Conservation (phyloP, 129 eudicot species). For the Oenanthe sinensis region DNA sequence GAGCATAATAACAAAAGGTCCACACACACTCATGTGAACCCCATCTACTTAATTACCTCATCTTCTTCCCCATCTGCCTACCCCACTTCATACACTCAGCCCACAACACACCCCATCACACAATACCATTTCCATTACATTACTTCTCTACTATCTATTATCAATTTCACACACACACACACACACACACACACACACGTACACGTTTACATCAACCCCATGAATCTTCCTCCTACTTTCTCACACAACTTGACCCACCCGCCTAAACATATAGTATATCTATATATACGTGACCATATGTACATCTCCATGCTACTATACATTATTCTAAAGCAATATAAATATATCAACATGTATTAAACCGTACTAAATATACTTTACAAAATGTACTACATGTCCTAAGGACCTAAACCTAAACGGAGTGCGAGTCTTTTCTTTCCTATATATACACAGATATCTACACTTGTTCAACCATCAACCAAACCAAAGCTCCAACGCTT, state of each 20-base stretch:
- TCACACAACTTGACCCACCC: constrained; percentile 71
- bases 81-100: constrained; percentile 4
- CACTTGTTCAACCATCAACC: constrained; percentile 25
- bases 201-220: background rate
- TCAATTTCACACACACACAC: background rate
- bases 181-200: background rate
- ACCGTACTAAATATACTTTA: background rate
- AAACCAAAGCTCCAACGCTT: constrained; percentile 11
- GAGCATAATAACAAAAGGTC: background rate
- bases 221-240: constrained; percentile 75
- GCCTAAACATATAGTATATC: constrained; percentile 18
- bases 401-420: constrained; percentile 2
- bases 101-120: background rate
- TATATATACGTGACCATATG: background rate
- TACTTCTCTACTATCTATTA: background rate
- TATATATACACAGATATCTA: constrained; percentile 26
- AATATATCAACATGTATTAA: background rate
- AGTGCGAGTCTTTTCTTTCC: constrained; percentile 6
- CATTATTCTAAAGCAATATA: background rate
- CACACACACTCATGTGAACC: constrained; percentile 4
- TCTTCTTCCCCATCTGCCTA: background rate
- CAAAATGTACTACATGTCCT: background rate
- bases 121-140: background rate
- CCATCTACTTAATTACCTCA: background rate
- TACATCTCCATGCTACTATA: background rate